phyloP scores from a whole-genome alignment of 2,329 filamentous ascomycete species.

The Ophiosphaerella herpotricha region DNA sequence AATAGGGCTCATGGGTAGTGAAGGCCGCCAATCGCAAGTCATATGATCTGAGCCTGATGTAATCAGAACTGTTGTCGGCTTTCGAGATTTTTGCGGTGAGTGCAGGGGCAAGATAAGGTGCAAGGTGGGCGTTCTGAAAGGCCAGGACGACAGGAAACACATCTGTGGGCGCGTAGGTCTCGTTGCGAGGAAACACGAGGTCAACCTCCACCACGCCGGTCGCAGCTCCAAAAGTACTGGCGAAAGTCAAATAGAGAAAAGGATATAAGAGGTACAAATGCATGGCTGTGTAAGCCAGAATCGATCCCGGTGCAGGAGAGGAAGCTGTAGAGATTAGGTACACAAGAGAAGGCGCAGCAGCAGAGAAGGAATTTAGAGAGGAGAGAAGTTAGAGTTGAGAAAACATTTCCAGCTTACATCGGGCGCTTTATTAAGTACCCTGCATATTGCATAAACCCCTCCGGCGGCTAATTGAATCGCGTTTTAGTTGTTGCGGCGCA shows the following conservation, averaged over 20 bases:
- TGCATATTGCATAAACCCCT: too few species aligned
- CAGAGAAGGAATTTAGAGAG: too few species aligned
- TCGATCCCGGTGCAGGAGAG: not conserved
- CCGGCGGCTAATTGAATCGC: too few species aligned
- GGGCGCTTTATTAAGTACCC: too few species aligned
- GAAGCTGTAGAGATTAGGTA: not conserved
- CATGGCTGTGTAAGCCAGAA: not conserved
- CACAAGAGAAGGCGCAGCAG: too few species aligned
- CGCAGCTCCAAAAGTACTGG: not conserved
- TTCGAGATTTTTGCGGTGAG: not conserved
- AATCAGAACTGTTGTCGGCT: not conserved
- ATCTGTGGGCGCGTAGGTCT: slow-evolving; percentile 2
- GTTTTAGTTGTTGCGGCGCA: too few species aligned
- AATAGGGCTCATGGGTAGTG: not conserved
- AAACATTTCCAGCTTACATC: too few species aligned
- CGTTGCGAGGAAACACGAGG: slow-evolving; percentile 5
- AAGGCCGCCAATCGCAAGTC: not conserved
- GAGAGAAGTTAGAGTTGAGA: too few species aligned
- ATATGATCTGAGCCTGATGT: not conserved
- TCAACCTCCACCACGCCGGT: slow-evolving; percentile 2
- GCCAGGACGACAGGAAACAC: slow-evolving; percentile 2
- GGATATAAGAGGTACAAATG: not conserved
- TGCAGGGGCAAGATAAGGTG: not conserved
- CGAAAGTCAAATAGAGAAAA: not conserved
- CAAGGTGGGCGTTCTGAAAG: slow-evolving; percentile 3